A percentile compares a stretch with the other conserved stretches of the same genome.
These are phyloP conservation scores for Tetradesmus obliquus DNA, from an alignment of 139 green algal species.

Conservation along the genomic window DNA sequence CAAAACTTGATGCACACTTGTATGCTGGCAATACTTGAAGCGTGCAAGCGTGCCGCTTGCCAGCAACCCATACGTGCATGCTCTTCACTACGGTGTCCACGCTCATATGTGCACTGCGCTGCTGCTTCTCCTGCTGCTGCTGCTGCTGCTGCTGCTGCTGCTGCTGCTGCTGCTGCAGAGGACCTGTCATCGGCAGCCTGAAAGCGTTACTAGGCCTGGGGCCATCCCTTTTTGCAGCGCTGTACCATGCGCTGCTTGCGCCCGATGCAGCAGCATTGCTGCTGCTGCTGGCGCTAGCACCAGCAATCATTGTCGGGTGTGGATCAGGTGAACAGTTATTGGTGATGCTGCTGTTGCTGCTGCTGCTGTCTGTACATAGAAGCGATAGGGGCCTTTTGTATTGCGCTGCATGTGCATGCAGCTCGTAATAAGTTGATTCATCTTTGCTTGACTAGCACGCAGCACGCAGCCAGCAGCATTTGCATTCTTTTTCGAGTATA, in stretches of 20 bases:
- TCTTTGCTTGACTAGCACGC: no score
- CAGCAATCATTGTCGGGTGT: background rate
- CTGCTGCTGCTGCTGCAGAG: background rate
- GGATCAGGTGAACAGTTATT: background rate
- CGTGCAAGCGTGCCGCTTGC: no score
- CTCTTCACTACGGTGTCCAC: no score
- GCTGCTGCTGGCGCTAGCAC: background rate
- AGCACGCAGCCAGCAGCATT: no score
- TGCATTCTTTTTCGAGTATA: no score
- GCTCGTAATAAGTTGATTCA: no score
- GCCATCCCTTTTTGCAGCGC: background rate
- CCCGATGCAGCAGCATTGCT: background rate
- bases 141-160: background rate
- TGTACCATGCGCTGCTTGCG: background rate
- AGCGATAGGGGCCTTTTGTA: no score
- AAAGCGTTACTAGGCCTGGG: constrained; percentile 8
- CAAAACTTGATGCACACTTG: no score
- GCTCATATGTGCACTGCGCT: no score
- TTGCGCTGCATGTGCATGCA: no score
- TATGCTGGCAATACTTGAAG: no score
- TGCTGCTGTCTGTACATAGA: background rate
- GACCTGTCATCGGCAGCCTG: background rate
- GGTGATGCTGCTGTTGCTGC: background rate
- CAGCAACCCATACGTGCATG: no score
- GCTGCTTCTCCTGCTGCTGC: background rate